Conservation (phyloP, 805 yeast genomes). For the Zygosaccharomyces bisporus region DNA sequence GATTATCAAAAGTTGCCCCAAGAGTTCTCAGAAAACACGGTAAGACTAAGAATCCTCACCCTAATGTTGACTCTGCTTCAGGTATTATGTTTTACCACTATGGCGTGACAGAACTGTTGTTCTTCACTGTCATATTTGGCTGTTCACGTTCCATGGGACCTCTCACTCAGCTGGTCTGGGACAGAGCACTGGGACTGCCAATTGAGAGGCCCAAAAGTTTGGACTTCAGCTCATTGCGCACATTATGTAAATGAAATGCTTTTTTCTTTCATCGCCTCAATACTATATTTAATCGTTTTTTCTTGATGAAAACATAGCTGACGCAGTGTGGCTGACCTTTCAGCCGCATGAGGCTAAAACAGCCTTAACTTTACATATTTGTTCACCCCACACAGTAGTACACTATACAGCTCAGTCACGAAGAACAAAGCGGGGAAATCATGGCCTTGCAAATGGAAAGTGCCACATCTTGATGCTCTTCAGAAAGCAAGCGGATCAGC, state of each 20-base stretch:
- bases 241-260: constrained; percentile 12
- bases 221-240: constrained; percentile 21
- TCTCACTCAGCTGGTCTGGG: constrained; percentile 73
- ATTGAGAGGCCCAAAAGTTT: constrained; percentile 71
- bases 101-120: constrained; percentile 67
- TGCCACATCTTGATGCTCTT: no score
- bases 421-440: not conserved
- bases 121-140: constrained; percentile 79
- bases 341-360: constrained; percentile 1
- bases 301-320: not conserved
- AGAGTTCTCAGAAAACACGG: constrained; percentile 72
- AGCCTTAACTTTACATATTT: not conserved
- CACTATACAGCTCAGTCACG: not conserved
- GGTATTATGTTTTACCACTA: constrained; percentile 78
- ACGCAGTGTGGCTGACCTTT: not conserved
- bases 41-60: constrained; percentile 81
- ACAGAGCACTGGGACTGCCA: constrained; percentile 71
- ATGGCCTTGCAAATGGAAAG: no score
- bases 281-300: not conserved
- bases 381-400: not conserved
- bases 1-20: constrained; percentile 68
- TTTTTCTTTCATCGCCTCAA: not conserved
- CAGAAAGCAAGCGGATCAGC: no score
- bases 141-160: constrained; percentile 80
- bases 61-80: constrained; percentile 77